Conservation (phyloP, 129 eudicot genomes). For the Chrysanthemum lavandulifolium region DNA sequence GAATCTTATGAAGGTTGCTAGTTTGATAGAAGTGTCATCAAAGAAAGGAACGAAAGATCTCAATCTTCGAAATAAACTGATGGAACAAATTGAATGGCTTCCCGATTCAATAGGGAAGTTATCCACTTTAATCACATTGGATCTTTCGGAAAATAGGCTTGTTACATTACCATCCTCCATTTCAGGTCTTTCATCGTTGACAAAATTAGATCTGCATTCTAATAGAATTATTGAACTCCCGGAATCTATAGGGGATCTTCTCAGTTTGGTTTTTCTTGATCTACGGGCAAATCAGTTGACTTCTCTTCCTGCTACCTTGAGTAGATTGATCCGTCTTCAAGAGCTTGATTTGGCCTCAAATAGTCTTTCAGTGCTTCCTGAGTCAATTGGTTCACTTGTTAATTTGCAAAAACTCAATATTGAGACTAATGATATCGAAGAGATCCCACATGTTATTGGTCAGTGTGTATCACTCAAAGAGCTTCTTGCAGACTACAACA, state of each 20-base stretch:
- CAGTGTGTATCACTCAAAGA: conserved; percentile 81
- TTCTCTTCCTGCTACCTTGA: conserved; percentile 56
- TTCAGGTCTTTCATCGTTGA: conserved; percentile 59
- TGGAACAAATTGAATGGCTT: conserved; percentile 90
- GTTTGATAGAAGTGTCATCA: conserved; percentile 70
- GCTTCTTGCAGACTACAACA: conserved; percentile 87
- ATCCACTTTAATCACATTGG: conserved; percentile 57
- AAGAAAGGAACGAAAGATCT: conserved; percentile 80
- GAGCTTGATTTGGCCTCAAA: conserved; percentile 91
- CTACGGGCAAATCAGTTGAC: conserved; percentile 71
- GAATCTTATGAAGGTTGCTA: conserved; percentile 86
- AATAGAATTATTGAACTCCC: conserved; percentile 68
- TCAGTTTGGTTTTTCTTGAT: conserved; percentile 60
- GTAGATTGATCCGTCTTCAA: conserved; percentile 57
- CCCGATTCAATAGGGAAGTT: conserved; percentile 92
- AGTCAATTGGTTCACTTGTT: conserved; percentile 69
- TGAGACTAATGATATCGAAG: conserved; percentile 85
- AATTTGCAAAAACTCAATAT: conserved; percentile 62
- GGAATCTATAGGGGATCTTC: conserved; percentile 79
- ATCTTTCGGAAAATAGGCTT: conserved; percentile 77
- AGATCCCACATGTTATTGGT: conserved; percentile 79
- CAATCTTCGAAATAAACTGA: conserved; percentile 54
- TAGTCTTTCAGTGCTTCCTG: conserved; percentile 57
- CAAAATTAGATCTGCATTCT: conserved; percentile 71
- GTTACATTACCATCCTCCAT: conserved; percentile 58